Percentiles rank a stretch among this genome's conserved stretches.
Conservation (phyloP, 257 asterid genomes). For the Nicotiana tomentosiformis region DNA sequence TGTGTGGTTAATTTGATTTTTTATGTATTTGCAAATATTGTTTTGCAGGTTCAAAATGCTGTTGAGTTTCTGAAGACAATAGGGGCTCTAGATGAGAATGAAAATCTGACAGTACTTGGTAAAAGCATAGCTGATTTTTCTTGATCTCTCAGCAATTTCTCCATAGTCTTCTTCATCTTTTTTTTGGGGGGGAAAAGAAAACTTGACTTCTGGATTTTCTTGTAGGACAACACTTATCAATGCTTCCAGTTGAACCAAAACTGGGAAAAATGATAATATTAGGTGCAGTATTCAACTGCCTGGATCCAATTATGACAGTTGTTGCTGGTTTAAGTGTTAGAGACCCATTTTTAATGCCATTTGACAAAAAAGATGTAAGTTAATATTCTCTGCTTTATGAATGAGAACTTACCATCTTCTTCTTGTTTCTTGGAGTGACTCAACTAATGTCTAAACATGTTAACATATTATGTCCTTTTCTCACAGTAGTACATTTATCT, state of each 20-base stretch:
- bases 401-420: slow-evolving; percentile 4
- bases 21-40: slow-evolving; percentile 15
- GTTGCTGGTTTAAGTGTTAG: slow-evolving; percentile 86
- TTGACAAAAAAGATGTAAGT: slow-evolving; percentile 92
- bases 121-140: slow-evolving; percentile 11
- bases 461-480: background rate
- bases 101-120: slow-evolving; percentile 85
- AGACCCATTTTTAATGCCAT: slow-evolving; percentile 95
- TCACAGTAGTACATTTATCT: background rate
- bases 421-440: background rate
- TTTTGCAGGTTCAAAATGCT: slow-evolving; percentile 83
- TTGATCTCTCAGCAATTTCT: background rate
- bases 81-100: slow-evolving; percentile 86
- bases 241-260: slow-evolving; percentile 97
- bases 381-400: slow-evolving; percentile 6
- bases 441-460: background rate
- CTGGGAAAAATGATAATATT: slow-evolving; percentile 90
- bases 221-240: slow-evolving; percentile 72
- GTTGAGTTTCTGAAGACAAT: slow-evolving; percentile 71
- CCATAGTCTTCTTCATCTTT: slow-evolving; percentile 9
- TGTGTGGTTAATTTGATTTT: slow-evolving; percentile 15
- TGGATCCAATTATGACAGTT: slow-evolving; percentile 81
- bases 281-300: slow-evolving; percentile 74
- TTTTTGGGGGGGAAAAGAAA: background rate
- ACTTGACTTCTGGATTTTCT: slow-evolving; percentile 13